Base-by-base conservation (phyloP, 306 rosid species). In the Acmispon strigosus region DNA sequence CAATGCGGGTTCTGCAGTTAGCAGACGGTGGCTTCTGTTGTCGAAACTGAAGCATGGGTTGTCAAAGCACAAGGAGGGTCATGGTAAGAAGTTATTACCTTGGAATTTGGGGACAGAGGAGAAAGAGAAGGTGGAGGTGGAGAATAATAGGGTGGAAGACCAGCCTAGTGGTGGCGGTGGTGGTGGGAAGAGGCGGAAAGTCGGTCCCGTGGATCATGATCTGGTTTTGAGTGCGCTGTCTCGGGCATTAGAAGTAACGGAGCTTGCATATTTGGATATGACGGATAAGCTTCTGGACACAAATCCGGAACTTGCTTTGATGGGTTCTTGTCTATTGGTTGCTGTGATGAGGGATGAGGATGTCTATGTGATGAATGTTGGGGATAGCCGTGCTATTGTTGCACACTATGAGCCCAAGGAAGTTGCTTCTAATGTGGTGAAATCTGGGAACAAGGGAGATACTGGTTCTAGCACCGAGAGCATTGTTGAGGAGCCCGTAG, bases 361-460 rank as follows among this genome's bases (percentile, higher is more conserved):
- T 76, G 96, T 92, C 73, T 92, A 92, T 76, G 91, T 92, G 62
- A 93, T 93, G 97, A 93, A 90, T 84, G 87, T 93, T n/a, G 98
- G 98, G 73, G 98, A 93, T 70, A 93, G 98, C 66, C 81, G 98
- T 16, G 97, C 98, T 14, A 85, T 93, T 15, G 94, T 90, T 44
- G 97, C 96, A 0, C 96, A 90, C 61, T 88, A 79, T 62, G 90
- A 87, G 71, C 74, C 80, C n/a, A 88, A 80, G 74, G 88, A 86
- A 76, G 84, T 76, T 57, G 71, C 69, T 47, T 82, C 86, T 5
- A 79, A 75, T 55, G 44, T 19, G 24, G 41, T 19, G 24, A 85
- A 74, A 47, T 68, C 70, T 15, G 52, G 44, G 20, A 74, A 17
- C 76, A 82, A 71, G 69, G 80, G 77, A 24, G 82, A 66, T 62